These are phyloP conservation scores for Hippophae tibetana DNA, from an alignment of 306 rosid genomes.

Conservation along the genomic window DNA sequence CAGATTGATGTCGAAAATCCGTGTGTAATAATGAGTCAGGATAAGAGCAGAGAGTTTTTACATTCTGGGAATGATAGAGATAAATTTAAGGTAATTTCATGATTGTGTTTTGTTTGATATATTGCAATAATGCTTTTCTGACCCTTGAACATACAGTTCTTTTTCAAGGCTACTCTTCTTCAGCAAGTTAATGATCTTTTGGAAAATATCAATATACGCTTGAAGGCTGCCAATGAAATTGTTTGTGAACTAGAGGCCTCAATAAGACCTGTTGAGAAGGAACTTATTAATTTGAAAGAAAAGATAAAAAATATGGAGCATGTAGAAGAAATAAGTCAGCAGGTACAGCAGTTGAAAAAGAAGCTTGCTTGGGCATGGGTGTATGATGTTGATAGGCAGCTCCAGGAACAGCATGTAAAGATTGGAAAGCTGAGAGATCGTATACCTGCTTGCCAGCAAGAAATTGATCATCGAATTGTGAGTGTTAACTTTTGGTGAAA, in stretches of 20 bases:
- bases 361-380: constrained; percentile 98
- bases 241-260: constrained; percentile 61
- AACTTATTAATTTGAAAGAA: constrained; percentile 58
- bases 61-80: constrained; percentile 87
- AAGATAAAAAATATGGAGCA: constrained; percentile 75
- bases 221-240: constrained; percentile 39
- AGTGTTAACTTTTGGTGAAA: constrained; percentile 9
- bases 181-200: constrained; percentile 85
- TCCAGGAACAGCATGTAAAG: constrained; percentile 33
- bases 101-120: constrained; percentile 8
- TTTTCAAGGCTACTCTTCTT: constrained; percentile 91
- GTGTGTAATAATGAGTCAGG: constrained; percentile 88
- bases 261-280: constrained; percentile 71
- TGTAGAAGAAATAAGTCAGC: constrained; percentile 61
- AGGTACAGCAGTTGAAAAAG: constrained; percentile 60
- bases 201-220: constrained; percentile 46
- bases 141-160: constrained; percentile 59
- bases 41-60: constrained; percentile 84
- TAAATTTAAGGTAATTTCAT: constrained; percentile 69
- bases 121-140: constrained; percentile 26
- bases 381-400: constrained; percentile 60
- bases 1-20: constrained; percentile 98
- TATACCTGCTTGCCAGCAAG: constrained; percentile 67
- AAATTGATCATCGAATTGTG: constrained; percentile 56
- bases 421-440: constrained; percentile 61